phyloP scores from a whole-genome alignment of 2,329 filamentous ascomycete species.

The Cladophialophora exuberans region DNA sequence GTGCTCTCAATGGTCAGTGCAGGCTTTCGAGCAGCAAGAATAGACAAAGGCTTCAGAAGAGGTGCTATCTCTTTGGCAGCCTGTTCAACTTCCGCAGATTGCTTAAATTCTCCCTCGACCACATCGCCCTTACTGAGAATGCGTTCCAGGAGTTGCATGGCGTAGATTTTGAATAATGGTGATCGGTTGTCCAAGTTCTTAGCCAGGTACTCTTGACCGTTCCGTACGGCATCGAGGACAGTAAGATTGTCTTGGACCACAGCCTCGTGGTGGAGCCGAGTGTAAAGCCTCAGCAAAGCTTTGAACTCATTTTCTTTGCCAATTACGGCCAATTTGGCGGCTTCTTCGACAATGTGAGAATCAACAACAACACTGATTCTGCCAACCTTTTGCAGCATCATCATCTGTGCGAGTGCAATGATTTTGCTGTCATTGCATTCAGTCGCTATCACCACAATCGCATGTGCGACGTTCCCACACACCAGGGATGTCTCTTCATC shows the following conservation, averaged over 20 bases:
- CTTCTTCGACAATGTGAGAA: constrained; percentile 80
- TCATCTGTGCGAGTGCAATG: constrained; percentile 87
- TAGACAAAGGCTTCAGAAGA: constrained; percentile 82
- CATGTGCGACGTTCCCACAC: constrained; percentile 89
- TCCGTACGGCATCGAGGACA: constrained; percentile 73
- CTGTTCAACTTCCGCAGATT: constrained; percentile 77
- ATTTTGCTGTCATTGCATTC: constrained; percentile 87
- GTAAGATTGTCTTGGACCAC: constrained; percentile 68
- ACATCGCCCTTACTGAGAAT: constrained; percentile 90
- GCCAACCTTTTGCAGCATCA: constrained; percentile 93
- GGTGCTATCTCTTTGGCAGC: constrained; percentile 86
- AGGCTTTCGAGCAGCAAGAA: constrained; percentile 70
- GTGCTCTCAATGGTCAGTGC: constrained; percentile 35
- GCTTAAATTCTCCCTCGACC: constrained; percentile 72
- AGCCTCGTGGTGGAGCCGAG: constrained; percentile 73
- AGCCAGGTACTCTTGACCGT: constrained; percentile 80
- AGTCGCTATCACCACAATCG: constrained; percentile 86
- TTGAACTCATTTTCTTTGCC: constrained; percentile 83
- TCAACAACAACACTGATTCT: constrained; percentile 82
- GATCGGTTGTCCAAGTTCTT: constrained; percentile 67
- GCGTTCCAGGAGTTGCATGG: constrained; percentile 79
- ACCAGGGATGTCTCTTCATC: constrained; percentile 79
- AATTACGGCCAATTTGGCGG: constrained; percentile 74
- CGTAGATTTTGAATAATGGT: constrained; percentile 78
- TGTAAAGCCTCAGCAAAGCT: constrained; percentile 81